phyloP scores from a whole-genome alignment of 2,329 filamentous ascomycete genomes.

The Cercospora sp. region DNA sequence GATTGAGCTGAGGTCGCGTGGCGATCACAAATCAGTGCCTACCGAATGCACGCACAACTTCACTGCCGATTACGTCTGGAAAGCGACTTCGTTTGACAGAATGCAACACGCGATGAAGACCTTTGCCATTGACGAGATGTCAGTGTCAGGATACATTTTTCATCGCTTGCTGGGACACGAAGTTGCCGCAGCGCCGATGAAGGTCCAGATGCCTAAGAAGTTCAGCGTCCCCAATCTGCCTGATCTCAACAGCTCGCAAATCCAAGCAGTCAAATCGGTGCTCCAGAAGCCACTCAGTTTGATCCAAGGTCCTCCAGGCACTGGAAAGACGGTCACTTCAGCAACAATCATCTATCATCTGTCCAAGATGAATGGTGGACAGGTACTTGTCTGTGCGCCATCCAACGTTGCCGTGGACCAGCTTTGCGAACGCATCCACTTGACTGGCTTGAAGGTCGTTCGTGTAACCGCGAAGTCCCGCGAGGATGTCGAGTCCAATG shows the following conservation, averaged over 20 bases:
- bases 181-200: conserved; percentile 91
- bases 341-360: conserved; percentile 98
- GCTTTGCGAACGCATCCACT: conserved; percentile 93
- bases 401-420: conserved; percentile 99
- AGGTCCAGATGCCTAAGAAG: conserved; percentile 92
- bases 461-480: conserved; percentile 98
- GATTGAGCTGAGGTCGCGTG: conserved; percentile 88
- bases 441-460: conserved; percentile 92
- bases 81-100: conserved; percentile 96
- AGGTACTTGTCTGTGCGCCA: conserved; percentile 93
- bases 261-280: conserved; percentile 93
- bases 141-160: conserved; percentile 97
- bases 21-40: conserved; percentile 92
- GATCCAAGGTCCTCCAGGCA: conserved; percentile 95
- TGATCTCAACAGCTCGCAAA: conserved; percentile 92
- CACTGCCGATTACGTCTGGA: conserved; percentile 98
- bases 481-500: conserved; percentile 97
- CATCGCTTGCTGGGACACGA: conserved; percentile 95
- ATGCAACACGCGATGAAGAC: conserved; percentile 99
- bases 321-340: conserved; percentile 97
- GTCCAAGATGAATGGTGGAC: conserved; percentile 89
- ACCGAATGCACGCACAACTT: conserved; percentile 98
- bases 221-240: conserved; percentile 93
- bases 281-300: conserved; percentile 90
- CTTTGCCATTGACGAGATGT: conserved; percentile 96